Percentiles rank a stretch among this genome's conserved stretches.
Evolutionary conservation across 2,329 filamentous ascomycete genomes (phyloP).

Genomic region (Neocucurbitaria cava): DNA sequence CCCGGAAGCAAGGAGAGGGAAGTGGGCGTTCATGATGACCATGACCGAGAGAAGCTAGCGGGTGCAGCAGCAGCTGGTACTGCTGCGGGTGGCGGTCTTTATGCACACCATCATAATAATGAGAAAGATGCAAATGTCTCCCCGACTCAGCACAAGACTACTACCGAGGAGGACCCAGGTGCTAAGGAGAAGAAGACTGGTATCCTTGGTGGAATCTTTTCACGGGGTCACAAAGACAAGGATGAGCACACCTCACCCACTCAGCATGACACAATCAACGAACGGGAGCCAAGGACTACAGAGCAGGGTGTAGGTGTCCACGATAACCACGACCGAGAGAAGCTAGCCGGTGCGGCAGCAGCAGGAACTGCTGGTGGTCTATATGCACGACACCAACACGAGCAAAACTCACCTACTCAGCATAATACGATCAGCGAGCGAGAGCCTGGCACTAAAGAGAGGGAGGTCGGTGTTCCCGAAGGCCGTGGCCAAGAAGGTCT

Average conservation of each 20-base stretch:
- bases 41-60: too few species aligned
- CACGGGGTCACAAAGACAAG: neutral
- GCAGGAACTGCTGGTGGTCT: neutral
- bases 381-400: neutral
- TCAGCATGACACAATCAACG: neutral
- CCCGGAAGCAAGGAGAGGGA: conserved; percentile 29
- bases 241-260: conserved; percentile 2
- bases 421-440: conserved; percentile 9
- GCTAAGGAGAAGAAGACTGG: conserved; percentile 5
- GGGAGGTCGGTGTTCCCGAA: conserved; percentile 16
- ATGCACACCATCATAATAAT: neutral
- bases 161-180: conserved; percentile 7
- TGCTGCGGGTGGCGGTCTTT: neutral
- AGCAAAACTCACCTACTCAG: neutral
- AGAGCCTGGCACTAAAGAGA: conserved; percentile 29
- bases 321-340: neutral
- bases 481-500: conserved; percentile 4
- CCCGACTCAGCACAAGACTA: neutral
- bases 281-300: too few species aligned
- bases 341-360: neutral
- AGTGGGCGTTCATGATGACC: conserved; percentile 14
- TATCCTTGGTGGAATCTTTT: conserved; percentile 3
- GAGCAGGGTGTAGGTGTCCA: too few species aligned
- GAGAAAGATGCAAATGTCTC: neutral
- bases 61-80: too few species aligned